Percentiles rank a stretch among this genome's conserved stretches.
Conservation (phyloP, 2,329 filamentous ascomycete genomes). For the Fusarium longipes region DNA sequence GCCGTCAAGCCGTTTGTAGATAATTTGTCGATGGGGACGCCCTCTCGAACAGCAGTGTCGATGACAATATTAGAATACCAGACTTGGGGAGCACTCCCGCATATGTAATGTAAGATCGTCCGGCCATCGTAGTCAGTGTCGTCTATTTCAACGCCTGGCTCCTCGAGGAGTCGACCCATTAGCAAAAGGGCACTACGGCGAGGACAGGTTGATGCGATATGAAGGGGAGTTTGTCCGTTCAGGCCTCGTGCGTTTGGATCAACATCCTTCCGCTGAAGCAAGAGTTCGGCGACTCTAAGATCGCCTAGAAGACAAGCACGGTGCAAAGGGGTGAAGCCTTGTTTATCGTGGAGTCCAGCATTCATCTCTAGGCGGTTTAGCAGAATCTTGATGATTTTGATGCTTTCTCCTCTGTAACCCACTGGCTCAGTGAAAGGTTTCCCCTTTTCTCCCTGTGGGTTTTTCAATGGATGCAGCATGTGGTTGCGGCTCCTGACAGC, state of each 20-base stretch:
- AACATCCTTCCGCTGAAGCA: constrained; percentile 14
- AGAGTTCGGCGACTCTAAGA: not conserved
- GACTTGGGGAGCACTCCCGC: not conserved
- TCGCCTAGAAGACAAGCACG: constrained; percentile 4
- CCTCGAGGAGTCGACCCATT: constrained; percentile 1
- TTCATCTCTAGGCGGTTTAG: not conserved
- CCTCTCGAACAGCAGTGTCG: not conserved
- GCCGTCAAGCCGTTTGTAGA: not conserved
- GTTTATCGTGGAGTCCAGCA: not conserved
- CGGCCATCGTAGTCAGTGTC: not conserved
- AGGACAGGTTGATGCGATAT: not conserved
- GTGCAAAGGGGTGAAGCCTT: not conserved
- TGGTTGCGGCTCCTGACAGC: constrained; percentile 4
- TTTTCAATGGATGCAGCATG: not conserved
- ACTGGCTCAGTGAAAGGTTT: not conserved
- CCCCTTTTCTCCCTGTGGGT: no score
- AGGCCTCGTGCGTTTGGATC: not conserved
- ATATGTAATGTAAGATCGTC: constrained; percentile 8
- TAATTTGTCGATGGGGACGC: constrained; percentile 3
- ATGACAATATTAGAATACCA: not conserved
- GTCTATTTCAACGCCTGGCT: not conserved
- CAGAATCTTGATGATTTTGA: constrained; percentile 10
- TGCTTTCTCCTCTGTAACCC: not conserved
- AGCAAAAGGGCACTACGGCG: not conserved
- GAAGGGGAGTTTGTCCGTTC: constrained; percentile 11